Percentiles rank a stretch among this genome's conserved stretches.
Conservation (phyloP, 495 filamentous ascomycete species). For the Trichoderma orchidacearum region DNA sequence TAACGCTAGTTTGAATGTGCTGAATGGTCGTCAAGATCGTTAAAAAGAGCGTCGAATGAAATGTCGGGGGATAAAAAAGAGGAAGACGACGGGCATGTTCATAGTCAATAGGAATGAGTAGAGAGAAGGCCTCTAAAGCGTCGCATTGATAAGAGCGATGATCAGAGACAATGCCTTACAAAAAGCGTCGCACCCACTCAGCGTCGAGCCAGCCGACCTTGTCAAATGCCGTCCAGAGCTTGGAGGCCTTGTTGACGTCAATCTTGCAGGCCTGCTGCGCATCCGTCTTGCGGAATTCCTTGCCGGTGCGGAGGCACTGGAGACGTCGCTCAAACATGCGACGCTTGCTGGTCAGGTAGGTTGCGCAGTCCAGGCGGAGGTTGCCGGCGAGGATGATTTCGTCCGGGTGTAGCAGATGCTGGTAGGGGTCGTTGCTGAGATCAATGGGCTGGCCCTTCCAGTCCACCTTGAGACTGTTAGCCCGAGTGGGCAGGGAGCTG, state of each 20-base stretch:
- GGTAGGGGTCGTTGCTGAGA: constrained; percentile 65
- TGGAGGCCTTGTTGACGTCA: constrained; percentile 96
- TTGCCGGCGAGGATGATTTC: constrained; percentile 69
- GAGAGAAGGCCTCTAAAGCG: no score
- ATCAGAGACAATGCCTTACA: no score
- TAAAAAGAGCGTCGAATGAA: neutral
- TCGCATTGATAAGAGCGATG: no score
- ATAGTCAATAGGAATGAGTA: neutral
- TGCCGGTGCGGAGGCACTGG: constrained; percentile 51
- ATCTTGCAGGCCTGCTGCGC: constrained; percentile 96
- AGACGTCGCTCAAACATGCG: constrained; percentile 75
- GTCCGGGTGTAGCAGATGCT: constrained; percentile 60
- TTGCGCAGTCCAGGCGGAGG: constrained; percentile 75
- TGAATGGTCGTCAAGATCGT: neutral
- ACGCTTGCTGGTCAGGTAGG: constrained; percentile 90
- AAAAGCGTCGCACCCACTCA: constrained; percentile 40
- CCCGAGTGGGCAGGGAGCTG: constrained; percentile 42
- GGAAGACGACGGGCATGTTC: neutral
- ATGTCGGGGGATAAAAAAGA: neutral
- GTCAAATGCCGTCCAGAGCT: constrained; percentile 85
- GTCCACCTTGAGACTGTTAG: constrained; percentile 66
- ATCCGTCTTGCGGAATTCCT: constrained; percentile 96
- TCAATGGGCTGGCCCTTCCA: constrained; percentile 79
- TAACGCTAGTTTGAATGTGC: neutral
- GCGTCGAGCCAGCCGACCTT: constrained; percentile 77